A percentile compares a stretch with the other conserved stretches of the same genome.
Conservation (phyloP, 345 rosid species). For the Salix exigua region DNA sequence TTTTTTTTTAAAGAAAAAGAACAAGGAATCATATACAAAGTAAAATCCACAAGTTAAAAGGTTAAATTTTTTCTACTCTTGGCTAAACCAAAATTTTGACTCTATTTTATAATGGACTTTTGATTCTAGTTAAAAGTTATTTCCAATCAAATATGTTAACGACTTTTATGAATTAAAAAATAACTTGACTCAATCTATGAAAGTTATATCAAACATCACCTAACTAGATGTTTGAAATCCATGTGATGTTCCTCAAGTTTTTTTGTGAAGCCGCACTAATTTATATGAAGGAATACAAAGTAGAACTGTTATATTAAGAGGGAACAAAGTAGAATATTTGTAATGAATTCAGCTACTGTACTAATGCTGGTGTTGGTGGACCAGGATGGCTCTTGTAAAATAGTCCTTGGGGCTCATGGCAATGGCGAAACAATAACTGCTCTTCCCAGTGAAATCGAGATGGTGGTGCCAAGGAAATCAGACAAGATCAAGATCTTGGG, state of each 20-base stretch:
- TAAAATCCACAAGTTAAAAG: no score
- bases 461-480: conserved; percentile 65
- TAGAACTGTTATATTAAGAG: neutral
- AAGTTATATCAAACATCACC: no score
- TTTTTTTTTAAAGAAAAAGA: no score
- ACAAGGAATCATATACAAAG: no score
- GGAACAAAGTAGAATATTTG: neutral
- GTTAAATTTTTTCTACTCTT: no score
- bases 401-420: conserved; percentile 58
- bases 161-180: no score
- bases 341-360: neutral
- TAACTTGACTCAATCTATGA: no score
- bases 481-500: conserved; percentile 88
- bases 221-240: neutral
- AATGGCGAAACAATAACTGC: conserved; percentile 51
- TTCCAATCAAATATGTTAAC: no score
- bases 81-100: no score
- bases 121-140: no score
- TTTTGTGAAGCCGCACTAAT: neutral
- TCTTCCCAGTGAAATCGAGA: conserved; percentile 54
- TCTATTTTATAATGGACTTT: no score
- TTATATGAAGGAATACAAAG: neutral
- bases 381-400: conserved; percentile 84
- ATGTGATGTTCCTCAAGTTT: neutral
- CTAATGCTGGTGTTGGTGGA: conserved; percentile 4